Base-by-base conservation (phyloP, 2,329 filamentous ascomycete species). In the Aspergillus melleus region DNA sequence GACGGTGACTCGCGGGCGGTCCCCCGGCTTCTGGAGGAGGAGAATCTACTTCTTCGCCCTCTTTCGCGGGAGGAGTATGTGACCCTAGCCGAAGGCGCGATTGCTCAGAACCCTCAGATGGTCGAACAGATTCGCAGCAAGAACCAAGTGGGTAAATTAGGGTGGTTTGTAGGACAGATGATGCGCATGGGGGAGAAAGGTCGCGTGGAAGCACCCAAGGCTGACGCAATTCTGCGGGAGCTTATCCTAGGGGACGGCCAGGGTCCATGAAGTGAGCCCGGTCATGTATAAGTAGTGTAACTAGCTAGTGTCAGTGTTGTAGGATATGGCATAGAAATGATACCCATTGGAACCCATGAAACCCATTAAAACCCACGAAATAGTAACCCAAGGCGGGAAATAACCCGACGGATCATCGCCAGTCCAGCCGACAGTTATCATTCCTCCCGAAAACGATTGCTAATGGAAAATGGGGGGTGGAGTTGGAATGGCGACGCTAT, bases 131-230 rank as follows among this genome's bases (percentile, higher is more conserved):
- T 90, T 53, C 77, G 81, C 47, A 77, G 80, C 51, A 86, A 85
- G 68, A 82, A 83, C 0, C 85, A 88, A 64, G 77, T 79, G 30
- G 85, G 86, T n/a, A 90, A 90, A 72, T 72, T 88, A 6, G 86
- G 86, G 67, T 90, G 84, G 79, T 84, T 90, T 66, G 83, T 90
- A 14, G 88, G 88, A 11, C 84, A 88, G 72, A 88, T 90, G 84
- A 86, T 90, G 75, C 79, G 84, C 49, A 75, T 77, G 61, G 85
- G 85, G 29, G 80, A 82, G 29, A 84, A 86, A 60, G 86, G 86
- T 0, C 84, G 84, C 1, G 82, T 90, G 6, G 86, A 89, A 72
- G 84, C 88, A 4, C 78, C 79, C 58, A 81, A 81, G 67, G 87
- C 86, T 10, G 83, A 84, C 70, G 74, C 77, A 59, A 77, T 84